These are phyloP conservation scores for Shiraia bambusicola DNA, from an alignment of 2,329 filamentous ascomycete genomes.

Conservation along the genomic window DNA sequence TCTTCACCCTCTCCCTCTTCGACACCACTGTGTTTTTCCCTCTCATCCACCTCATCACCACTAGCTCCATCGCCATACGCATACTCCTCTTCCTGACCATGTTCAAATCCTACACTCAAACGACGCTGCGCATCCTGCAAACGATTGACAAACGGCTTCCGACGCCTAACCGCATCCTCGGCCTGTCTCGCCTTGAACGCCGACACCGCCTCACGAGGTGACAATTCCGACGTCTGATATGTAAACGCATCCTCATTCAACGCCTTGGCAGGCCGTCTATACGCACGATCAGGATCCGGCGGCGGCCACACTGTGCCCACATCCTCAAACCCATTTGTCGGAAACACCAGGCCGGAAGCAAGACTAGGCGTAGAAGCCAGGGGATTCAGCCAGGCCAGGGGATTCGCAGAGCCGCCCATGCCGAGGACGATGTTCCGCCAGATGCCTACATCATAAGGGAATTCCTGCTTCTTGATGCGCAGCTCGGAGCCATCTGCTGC, in stretches of 20 bases:
- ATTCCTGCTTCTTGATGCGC: constrained; percentile 67
- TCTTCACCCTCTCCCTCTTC: constrained; percentile 52
- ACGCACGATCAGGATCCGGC: constrained; percentile 51
- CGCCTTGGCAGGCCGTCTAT: constrained; percentile 11
- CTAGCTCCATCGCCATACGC: constrained; percentile 26
- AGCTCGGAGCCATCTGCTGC: constrained; percentile 58
- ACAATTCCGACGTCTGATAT: constrained; percentile 40
- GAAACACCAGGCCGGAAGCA: constrained; percentile 60
- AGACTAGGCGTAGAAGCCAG: constrained; percentile 56
- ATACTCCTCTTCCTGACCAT: constrained; percentile 18
- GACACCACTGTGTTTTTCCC: constrained; percentile 15
- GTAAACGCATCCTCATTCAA: constrained; percentile 41
- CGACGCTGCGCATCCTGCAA: constrained; percentile 26
- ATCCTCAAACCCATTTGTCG: constrained; percentile 75
- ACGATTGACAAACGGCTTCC: constrained; percentile 47
- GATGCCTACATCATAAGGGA: constrained; percentile 78
- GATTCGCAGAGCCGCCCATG: constrained; percentile 68
- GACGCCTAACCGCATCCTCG: constrained; percentile 50
- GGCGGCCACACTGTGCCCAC: constrained; percentile 49
- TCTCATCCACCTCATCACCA: constrained; percentile 20
- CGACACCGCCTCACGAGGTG: constrained; percentile 48
- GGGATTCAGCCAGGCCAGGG: constrained; percentile 69
- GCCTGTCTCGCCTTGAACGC: constrained; percentile 58
- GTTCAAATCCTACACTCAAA: constrained; percentile 2
- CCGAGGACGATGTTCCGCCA: constrained; percentile 72